Conservation (phyloP, 2,329 filamentous ascomycete genomes). For the Pseudogymnoascus sp. region DNA sequence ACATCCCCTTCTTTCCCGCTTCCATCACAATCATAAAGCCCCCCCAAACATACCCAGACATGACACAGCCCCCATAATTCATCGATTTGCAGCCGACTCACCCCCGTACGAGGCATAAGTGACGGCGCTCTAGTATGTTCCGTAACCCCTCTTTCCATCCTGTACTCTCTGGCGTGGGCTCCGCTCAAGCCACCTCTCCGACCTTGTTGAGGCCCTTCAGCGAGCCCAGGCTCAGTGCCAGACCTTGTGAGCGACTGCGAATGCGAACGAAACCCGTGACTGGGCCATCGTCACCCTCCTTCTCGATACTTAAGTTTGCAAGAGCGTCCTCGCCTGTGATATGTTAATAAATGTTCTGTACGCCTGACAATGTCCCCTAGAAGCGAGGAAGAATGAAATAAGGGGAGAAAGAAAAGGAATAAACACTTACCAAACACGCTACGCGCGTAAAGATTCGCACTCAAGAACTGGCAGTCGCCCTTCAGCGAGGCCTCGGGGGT, state of each 20-base stretch:
- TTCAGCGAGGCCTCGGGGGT: slow-evolving; percentile 94
- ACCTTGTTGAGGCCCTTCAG: slow-evolving; percentile 91
- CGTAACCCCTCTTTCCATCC: neutral
- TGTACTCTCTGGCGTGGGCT: neutral
- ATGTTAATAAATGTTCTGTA: slow-evolving; percentile 18
- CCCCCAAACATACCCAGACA: neutral
- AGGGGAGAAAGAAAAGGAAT: neutral
- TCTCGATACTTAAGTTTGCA: slow-evolving; percentile 95
- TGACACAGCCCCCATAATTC: neutral
- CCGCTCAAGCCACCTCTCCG: slow-evolving; percentile 31
- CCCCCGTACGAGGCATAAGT: neutral
- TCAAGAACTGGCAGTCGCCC: slow-evolving; percentile 96
- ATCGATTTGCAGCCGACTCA: slow-evolving; percentile 2
- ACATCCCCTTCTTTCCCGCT: neutral
- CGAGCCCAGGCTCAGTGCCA: slow-evolving; percentile 87
- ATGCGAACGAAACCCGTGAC: slow-evolving; percentile 97
- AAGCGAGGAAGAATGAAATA: neutral
- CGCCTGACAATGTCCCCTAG: neutral
- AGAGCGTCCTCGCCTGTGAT: slow-evolving; percentile 86
- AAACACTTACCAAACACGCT: slow-evolving; percentile 87
- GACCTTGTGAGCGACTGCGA: slow-evolving; percentile 89
- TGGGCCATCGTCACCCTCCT: slow-evolving; percentile 88
- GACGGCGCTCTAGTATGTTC: slow-evolving; percentile 1
- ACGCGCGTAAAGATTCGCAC: slow-evolving; percentile 89
- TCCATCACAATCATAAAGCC: slow-evolving; percentile 1